Evolutionary conservation across 345 rosid species (phyloP).

Genomic region (Citropsis articulata): DNA sequence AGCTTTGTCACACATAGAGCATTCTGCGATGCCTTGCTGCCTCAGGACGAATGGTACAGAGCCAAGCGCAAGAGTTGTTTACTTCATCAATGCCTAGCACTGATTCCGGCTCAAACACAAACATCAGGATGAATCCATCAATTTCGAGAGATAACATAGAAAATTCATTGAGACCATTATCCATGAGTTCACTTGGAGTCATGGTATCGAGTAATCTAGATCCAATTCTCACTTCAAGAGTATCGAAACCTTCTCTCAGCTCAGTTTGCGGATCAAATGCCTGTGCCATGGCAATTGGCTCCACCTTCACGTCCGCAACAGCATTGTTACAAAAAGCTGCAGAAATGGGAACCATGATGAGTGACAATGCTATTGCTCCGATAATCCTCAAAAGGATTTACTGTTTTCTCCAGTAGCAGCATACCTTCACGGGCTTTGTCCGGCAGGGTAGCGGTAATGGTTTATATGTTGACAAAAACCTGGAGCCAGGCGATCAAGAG

Average conservation of each 20-base stretch:
- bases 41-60: slow-evolving; percentile 14
- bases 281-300: slow-evolving; percentile 22
- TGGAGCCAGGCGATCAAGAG: slow-evolving; percentile 21
- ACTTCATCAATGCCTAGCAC: slow-evolving; percentile 35
- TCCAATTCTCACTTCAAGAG: slow-evolving; percentile 30
- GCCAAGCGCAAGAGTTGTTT: slow-evolving; percentile 32
- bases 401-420: slow-evolving; percentile 32
- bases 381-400: slow-evolving; percentile 48
- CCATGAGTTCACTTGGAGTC: slow-evolving; percentile 35
- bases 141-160: slow-evolving; percentile 27
- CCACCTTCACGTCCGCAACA: slow-evolving; percentile 48
- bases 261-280: slow-evolving; percentile 22
- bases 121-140: slow-evolving; percentile 31
- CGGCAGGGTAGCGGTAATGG: slow-evolving; percentile 22
- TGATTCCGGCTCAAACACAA: slow-evolving; percentile 30
- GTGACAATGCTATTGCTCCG: slow-evolving; percentile 45
- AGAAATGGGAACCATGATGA: slow-evolving; percentile 56
- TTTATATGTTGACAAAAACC: slow-evolving; percentile 13
- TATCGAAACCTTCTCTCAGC: slow-evolving; percentile 6
- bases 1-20: slow-evolving; percentile 63
- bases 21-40: slow-evolving; percentile 43
- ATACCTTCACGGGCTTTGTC: slow-evolving; percentile 25
- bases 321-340: slow-evolving; percentile 60
- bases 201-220: slow-evolving; percentile 25
- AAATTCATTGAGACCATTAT: slow-evolving; percentile 25